Evolutionary conservation across 306 rosid species (phyloP), one percentile per base, ranked within the genome.

Genomic region (Nissolia schottii): DNA sequence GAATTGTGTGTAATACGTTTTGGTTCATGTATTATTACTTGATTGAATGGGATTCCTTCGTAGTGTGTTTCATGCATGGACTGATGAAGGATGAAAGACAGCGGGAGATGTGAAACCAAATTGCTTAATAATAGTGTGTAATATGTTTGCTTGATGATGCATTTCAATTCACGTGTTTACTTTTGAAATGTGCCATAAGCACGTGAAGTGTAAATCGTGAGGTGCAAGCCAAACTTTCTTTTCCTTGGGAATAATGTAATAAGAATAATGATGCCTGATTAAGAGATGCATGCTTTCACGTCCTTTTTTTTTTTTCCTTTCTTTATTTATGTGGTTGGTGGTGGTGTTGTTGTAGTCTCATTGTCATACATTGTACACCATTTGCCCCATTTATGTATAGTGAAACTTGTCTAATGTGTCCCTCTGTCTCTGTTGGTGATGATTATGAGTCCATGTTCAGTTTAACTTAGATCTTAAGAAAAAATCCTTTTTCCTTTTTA

Each of bases 81-180:
- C 15, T 64, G 38, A 25, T 14, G 7, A 25, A 65, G 37, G 70
- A 31, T 9, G 10, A 25, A 41, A 71, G 43, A 31, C 48, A 19
- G 43, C 4, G 22, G 27, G 51, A 19, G 13, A 23, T 19, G 50
- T 13, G 38, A 49, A 32, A 61, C 0, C 14, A 50, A 25, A 9
- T 43, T 19, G 8, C 41, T 54, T 55, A n/a, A 25, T 45, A 16
- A 18, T 53, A 57, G 29, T 50, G 10, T 38, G 27, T 31, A 4
- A 16, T 16, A 49, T 74, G 23, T 34, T 77, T 15, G 67, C 53
- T 28, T 50, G 40, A n/a, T 68, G n/a, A 41, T 73, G 27, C 32
- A 24, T 49, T 48, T 60, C 46, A 63, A n/a, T 40, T 56, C 54
- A 29, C 72, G 29, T 77, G 68, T 70, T 74, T 28, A 61, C 80